phyloP scores from a whole-genome alignment of 257 asterid genomes.

The Nicotiana attenuata region DNA sequence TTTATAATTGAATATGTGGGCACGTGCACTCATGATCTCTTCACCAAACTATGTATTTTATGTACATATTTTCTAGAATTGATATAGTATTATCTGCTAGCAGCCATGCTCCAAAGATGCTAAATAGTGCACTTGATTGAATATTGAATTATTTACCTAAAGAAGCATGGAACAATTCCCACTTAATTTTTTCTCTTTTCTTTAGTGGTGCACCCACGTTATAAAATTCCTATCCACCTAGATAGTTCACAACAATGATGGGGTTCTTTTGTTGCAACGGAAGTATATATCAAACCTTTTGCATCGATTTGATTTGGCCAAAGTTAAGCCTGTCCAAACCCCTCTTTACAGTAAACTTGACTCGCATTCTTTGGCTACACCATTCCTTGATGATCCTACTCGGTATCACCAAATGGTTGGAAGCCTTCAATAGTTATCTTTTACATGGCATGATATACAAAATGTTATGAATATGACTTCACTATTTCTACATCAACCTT shows the following conservation, averaged over 20 bases:
- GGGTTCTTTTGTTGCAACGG: background rate
- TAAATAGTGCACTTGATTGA: too few species aligned
- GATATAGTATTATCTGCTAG: background rate
- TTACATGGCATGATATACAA: background rate
- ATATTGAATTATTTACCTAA: too few species aligned
- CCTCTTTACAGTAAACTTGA: background rate
- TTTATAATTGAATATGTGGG: too few species aligned
- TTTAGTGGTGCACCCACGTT: too few species aligned
- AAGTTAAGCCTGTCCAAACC: background rate
- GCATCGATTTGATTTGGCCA: background rate
- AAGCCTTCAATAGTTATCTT: background rate
- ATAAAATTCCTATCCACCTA: background rate
- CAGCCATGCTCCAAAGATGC: background rate
- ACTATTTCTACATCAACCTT: background rate
- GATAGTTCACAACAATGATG: too few species aligned
- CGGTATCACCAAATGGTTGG: background rate
- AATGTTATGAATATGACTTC: background rate
- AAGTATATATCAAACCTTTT: background rate
- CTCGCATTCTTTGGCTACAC: too few species aligned
- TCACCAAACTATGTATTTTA: too few species aligned
- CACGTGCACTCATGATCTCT: too few species aligned
- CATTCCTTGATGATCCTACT: background rate
- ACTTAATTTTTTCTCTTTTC: background rate
- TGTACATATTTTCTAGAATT: too few species aligned
- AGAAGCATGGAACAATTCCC: too few species aligned